Evolutionary conservation across 2,329 filamentous ascomycete genomes (phyloP), one percentile per base, ranked within the genome.

Genomic region (Colletotrichum navitas): DNA sequence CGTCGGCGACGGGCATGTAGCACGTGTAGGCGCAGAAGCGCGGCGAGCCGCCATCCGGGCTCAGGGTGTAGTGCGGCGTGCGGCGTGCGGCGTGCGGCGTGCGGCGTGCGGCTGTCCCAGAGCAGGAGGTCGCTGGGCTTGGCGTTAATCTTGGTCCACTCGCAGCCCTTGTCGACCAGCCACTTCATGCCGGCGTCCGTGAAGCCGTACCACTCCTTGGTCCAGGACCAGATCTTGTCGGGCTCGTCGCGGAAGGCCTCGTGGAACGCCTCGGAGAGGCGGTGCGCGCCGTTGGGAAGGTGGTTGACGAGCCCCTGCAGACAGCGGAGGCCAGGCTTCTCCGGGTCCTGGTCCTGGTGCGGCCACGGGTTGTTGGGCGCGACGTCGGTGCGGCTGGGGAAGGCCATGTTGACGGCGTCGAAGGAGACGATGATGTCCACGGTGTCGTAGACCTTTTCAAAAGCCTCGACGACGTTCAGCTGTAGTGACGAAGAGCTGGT

Each of bases 111-210:
- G 14, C 61, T 74, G 52, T 82, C 80, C 77, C 81, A 82, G 1
- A 81, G 71, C 21, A 82, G 74, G 14, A 82, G 68, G 54, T 82
- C 80, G 1, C 80, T 80, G 0, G 80, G 80, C 34, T 79, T 79
- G 21, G 79, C 79, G 52, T 75, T 71, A 16, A 82, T 73, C 71
- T 81, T 77, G 60, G 69, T 36, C 69, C 68, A 70, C 39, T 70
- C 36, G 67, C 64, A 68, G 11, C 75, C 76, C 12, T 59, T 55
- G 5, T 66, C 72, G n/a, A 36, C 36, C 3, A 76, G 54, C 74
- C 74, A 77, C 45, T 62, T 7, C 58, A 76, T 63, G 34, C 74
- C 70, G 34, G 68, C 58, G 3, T 71, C 61, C 8, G 62, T 69
- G 54, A 73, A 76, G 2, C 59, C 60, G 67, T 73, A 76, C 63